These are phyloP conservation scores for Solanum ahanhuiri DNA, from an alignment of 257 asterid genomes.

Conservation along the genomic window DNA sequence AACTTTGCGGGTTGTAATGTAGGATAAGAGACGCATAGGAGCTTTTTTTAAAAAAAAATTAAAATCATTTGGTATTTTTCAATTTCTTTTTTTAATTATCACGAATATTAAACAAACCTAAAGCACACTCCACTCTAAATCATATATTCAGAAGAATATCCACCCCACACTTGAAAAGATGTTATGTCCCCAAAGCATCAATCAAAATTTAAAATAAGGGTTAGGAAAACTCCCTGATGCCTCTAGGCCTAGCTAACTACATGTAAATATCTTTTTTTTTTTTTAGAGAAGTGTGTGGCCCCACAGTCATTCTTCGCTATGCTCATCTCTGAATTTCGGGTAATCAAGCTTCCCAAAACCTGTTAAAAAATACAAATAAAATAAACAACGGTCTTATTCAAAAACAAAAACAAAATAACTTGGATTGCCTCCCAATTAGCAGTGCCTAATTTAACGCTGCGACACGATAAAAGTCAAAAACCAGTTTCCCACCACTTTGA, in stretches of 20 bases:
- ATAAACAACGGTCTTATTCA: not conserved
- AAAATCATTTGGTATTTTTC: not conserved
- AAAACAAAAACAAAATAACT: not conserved
- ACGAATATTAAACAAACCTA: not conserved
- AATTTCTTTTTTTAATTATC: not conserved
- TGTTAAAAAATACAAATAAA: not conserved
- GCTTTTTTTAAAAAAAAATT: too few species aligned
- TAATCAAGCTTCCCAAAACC: not conserved
- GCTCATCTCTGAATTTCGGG: not conserved
- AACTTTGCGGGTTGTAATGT: not conserved
- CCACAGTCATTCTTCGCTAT: not conserved
- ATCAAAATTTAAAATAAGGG: too few species aligned
- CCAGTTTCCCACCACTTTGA: not conserved
- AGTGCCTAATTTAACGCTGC: too few species aligned
- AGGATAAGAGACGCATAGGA: not conserved
- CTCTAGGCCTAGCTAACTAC: not conserved
- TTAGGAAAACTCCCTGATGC: not conserved
- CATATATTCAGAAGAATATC: not conserved
- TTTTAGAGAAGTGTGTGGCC: not conserved
- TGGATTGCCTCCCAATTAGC: not conserved
- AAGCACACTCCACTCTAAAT: not conserved
- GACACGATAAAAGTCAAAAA: not conserved
- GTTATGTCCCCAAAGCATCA: not conserved
- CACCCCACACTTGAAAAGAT: not conserved
- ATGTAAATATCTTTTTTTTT: not conserved